These are phyloP conservation scores for Favolaschia claudopus DNA, from an alignment of 768 basidiomycete genomes.

Conservation along the genomic window DNA sequence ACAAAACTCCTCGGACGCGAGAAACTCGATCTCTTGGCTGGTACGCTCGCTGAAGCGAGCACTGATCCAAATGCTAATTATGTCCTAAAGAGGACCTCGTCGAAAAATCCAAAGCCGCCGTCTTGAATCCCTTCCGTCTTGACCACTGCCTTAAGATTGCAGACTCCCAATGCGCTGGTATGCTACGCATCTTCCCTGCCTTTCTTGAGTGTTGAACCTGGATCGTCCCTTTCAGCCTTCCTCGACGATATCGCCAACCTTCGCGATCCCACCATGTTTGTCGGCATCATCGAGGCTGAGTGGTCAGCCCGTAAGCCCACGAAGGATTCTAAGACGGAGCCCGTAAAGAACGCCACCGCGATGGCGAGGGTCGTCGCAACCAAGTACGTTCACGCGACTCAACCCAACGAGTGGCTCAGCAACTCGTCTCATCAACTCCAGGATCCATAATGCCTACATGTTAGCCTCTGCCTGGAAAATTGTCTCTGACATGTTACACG, in stretches of 20 bases:
- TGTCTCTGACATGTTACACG: constrained; percentile 63
- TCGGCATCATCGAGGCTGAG: constrained; percentile 62
- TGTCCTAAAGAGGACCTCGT: constrained; percentile 68
- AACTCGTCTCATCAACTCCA: constrained; percentile 36
- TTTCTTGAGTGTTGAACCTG: neutral
- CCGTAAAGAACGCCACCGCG: constrained; percentile 51
- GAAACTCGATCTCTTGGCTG: constrained; percentile 81
- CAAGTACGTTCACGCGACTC: constrained; percentile 48
- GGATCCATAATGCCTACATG: constrained; percentile 85
- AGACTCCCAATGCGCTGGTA: constrained; percentile 77
- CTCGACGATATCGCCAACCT: constrained; percentile 75
- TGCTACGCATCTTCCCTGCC: constrained; percentile 29
- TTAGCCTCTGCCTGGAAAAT: constrained; percentile 86
- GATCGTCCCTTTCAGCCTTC: constrained; percentile 52
- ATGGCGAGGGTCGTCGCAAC: constrained; percentile 67
- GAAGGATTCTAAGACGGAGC: constrained; percentile 37
- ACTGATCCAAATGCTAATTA: constrained; percentile 18
- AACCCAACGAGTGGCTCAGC: neutral
- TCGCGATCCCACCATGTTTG: constrained; percentile 71
- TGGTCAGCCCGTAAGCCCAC: constrained; percentile 57
- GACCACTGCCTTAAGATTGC: constrained; percentile 72
- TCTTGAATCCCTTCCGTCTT: constrained; percentile 70
- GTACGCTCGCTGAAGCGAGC: constrained; percentile 45
- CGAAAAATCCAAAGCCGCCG: constrained; percentile 60
- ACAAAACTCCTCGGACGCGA: constrained; percentile 77